Evolutionary conservation across 352 stramenopile genomes (phyloP).

Genomic region (Phytophthora pinifolia): DNA sequence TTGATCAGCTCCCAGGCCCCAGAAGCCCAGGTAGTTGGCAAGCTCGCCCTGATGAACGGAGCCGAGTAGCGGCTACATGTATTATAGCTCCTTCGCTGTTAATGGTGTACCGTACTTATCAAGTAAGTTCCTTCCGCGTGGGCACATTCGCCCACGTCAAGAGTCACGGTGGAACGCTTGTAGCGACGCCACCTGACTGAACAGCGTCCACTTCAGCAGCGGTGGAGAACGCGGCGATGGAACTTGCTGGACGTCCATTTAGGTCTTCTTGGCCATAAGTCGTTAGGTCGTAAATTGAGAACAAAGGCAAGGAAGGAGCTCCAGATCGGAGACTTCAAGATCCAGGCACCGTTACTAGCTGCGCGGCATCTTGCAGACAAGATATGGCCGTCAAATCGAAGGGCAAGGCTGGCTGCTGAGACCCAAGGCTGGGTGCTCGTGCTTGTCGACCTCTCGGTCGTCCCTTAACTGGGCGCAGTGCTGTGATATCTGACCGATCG

Average conservation of each 20-base stretch:
- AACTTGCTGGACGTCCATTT: slow-evolving; percentile 36
- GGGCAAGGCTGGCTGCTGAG: slow-evolving; percentile 4
- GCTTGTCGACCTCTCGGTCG: background rate
- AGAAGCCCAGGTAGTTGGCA: slow-evolving; percentile 75
- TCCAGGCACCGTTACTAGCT: no score
- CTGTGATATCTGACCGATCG: no score
- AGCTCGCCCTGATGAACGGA: slow-evolving; percentile 50
- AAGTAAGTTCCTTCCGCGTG: slow-evolving; percentile 33
- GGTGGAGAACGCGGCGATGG: slow-evolving; percentile 36
- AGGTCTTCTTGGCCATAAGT: background rate
- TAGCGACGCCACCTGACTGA: slow-evolving; percentile 54
- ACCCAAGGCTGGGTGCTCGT: slow-evolving; percentile 2
- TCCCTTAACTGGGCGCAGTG: no score
- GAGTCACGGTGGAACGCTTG: slow-evolving; percentile 60
- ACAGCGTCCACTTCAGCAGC: slow-evolving; percentile 37
- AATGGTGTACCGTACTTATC: slow-evolving; percentile 37
- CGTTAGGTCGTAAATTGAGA: no score
- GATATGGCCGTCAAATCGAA: slow-evolving; percentile 5
- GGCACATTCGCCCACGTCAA: slow-evolving; percentile 54
- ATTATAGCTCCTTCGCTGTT: slow-evolving; percentile 40
- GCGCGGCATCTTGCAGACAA: background rate
- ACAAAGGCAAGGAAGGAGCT: no score
- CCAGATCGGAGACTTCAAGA: no score
- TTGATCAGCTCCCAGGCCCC: no score
- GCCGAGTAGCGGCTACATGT: slow-evolving; percentile 56